Evolutionary conservation across 768 basidiomycete genomes (phyloP), one percentile per base, ranked within the genome.

Genomic region (Boletus subparvulus): DNA sequence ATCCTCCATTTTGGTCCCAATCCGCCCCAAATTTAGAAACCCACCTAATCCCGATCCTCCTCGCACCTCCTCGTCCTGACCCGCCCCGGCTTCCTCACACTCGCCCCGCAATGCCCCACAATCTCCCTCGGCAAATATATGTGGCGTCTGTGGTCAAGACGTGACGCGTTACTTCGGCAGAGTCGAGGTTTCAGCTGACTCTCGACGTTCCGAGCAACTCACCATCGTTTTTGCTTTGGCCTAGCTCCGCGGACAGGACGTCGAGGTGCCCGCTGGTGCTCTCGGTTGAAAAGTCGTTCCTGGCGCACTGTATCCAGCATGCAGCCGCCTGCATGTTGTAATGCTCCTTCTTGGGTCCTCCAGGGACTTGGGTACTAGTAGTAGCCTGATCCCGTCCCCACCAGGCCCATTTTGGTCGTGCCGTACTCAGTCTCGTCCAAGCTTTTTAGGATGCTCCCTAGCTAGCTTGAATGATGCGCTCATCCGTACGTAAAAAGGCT

Each of bases 1-100:
- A 57, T 64, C 50, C 33, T 24, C 11, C 14, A 2, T 59, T 72
- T 71, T 64, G 24, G 53, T 51, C 56, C 37, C 17, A 64, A 62
- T 60, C n/a, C 7, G 17, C 24, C 5, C 56, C 58, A 57, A 40
- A 62, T 30, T 19, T 0, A 52, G 65, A 47, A 44, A 50, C 39
- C 30, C 0, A 19, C 28, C 41, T 12, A 46, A 26, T 43, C 55
- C 12, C 16, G 40, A 50, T 47, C 51, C 46, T 35, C 51, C 26
- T 30, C 55, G 32, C 47, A 3, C 30, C 6, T 45, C 36, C 19
- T 32, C 28, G 36, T 56, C 44, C 36, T 37, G 16, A 16, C 17
- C 21, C 41, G 32, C 19, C 17, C 24, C 30, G 24, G 14, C 28
- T 30, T 55, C 53, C n/a, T 11, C 41, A 28, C 33, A 12, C 33